Percentiles rank a stretch among this genome's conserved stretches.
Conservation (phyloP, 2,329 filamentous ascomycete species). For the Aspergillus awamori region DNA sequence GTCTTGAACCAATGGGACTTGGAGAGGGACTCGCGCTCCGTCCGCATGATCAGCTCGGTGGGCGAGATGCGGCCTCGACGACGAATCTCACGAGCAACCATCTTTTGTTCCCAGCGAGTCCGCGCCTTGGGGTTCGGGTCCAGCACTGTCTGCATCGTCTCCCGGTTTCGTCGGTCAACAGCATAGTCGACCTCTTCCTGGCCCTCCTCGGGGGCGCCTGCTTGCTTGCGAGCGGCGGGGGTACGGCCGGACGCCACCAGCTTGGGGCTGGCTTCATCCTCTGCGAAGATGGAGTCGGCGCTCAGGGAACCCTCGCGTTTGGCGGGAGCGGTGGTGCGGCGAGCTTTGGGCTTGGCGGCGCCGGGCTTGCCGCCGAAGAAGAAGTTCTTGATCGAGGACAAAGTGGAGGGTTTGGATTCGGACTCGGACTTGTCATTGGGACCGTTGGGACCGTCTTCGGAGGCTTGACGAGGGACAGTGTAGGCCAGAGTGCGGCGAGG, state of each 20-base stretch:
- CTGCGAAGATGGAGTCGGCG: constrained; percentile 47
- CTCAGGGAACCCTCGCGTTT: constrained; percentile 40
- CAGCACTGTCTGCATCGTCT: constrained; percentile 64
- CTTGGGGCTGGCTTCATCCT: constrained; percentile 35
- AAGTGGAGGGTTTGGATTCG: constrained; percentile 24
- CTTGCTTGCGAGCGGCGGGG: constrained; percentile 28
- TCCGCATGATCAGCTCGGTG: constrained; percentile 68
- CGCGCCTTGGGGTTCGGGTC: constrained; percentile 76
- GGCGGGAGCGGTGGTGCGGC: constrained; percentile 31
- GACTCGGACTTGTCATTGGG: constrained; percentile 24
- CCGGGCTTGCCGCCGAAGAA: constrained; percentile 33
- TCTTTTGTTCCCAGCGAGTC: constrained; percentile 77
- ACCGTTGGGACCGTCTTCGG: constrained; percentile 27
- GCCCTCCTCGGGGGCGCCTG: constrained; percentile 16
- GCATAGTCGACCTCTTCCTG: constrained; percentile 17
- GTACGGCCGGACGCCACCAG: constrained; percentile 30
- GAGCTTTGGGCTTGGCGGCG: constrained; percentile 32
- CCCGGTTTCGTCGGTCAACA: constrained; percentile 47
- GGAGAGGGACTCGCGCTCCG: constrained; percentile 60
- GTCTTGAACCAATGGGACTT: constrained; percentile 78
- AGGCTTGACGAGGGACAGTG: constrained; percentile 33
- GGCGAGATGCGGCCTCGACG: constrained; percentile 68
- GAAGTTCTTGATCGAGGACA: constrained; percentile 41
- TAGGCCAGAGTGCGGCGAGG: constrained; percentile 43
- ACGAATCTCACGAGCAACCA: constrained; percentile 75